Conservation (phyloP, 1,284 basidiomycete species). For the Acaromyces ingoldii region DNA sequence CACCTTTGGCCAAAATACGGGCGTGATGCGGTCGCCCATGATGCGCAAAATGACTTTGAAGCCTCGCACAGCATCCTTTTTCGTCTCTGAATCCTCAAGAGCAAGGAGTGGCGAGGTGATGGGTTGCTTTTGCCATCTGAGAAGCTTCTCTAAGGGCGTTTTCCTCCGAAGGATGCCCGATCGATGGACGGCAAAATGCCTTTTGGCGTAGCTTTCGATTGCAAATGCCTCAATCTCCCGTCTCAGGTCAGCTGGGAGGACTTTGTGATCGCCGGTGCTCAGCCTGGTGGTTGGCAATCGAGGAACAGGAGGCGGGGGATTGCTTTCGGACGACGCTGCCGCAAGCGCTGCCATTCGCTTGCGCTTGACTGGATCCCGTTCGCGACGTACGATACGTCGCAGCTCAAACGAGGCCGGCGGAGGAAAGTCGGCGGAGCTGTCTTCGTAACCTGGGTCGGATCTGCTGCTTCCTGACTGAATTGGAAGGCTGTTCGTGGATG, state of each 20-base stretch:
- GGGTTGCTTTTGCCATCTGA: constrained; percentile 55
- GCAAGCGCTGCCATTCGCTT: neutral
- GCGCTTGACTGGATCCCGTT: constrained; percentile 7
- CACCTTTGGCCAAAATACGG: constrained; percentile 14
- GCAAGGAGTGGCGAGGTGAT: constrained; percentile 69
- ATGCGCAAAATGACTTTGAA: constrained; percentile 85
- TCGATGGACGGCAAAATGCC: constrained; percentile 10
- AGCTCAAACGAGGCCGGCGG: neutral
- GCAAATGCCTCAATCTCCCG: neutral
- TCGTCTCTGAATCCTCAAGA: constrained; percentile 59
- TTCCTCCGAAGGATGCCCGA: constrained; percentile 3
- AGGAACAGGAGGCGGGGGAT: neutral
- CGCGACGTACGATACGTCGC: constrained; percentile 1
- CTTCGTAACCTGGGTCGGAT: neutral
- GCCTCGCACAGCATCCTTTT: constrained; percentile 70
- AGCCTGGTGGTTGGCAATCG: neutral
- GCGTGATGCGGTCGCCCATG: constrained; percentile 79
- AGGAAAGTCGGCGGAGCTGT: neutral
- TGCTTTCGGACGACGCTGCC: neutral
- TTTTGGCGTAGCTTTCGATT: constrained; percentile 5
- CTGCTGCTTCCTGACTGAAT: too few relatives aligned
- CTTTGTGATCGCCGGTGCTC: constrained; percentile 6
- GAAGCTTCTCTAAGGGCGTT: constrained; percentile 5
- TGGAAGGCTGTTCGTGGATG: too few relatives aligned
- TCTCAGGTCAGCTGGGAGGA: constrained; percentile 3